phyloP scores from a whole-genome alignment of 2,329 filamentous ascomycete genomes.

The Cladosporium sp. region DNA sequence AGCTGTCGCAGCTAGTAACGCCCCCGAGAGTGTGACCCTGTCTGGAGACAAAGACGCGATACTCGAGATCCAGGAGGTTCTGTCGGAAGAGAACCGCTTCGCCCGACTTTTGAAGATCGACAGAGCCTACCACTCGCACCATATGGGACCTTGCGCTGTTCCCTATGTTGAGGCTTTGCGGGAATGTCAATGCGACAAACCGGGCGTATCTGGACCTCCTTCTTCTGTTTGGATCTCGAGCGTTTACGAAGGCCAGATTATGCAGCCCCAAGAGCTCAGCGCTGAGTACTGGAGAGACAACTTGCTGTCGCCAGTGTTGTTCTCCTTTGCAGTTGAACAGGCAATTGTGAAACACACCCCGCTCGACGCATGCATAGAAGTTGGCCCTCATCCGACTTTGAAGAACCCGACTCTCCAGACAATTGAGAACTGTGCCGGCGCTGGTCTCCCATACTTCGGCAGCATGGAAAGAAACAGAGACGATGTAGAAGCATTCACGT shows the following conservation, averaged over 20 bases:
- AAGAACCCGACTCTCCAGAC: conserved; percentile 43
- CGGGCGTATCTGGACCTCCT: neutral
- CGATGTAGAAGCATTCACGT: neutral
- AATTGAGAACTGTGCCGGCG: conserved; percentile 25
- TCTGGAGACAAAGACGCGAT: conserved; percentile 46
- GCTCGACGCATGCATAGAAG: conserved; percentile 45
- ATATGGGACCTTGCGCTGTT: conserved; percentile 27
- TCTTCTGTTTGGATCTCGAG: neutral
- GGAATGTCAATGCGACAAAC: no score
- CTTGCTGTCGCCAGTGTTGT: conserved; percentile 47
- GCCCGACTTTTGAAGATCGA: conserved; percentile 43
- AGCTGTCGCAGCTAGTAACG: conserved; percentile 39
- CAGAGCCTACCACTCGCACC: conserved; percentile 48
- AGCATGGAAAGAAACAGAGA: neutral
- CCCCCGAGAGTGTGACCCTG: conserved; percentile 45
- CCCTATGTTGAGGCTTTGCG: neutral
- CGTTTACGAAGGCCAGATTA: neutral
- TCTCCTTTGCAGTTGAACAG: conserved; percentile 43
- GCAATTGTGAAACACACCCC: conserved; percentile 26
- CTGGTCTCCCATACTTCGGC: neutral
- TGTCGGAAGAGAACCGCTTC: conserved; percentile 40
- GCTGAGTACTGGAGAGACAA: conserved; percentile 49
- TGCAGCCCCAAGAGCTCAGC: neutral
- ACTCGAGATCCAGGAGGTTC: conserved; percentile 30
- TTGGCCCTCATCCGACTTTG: conserved; percentile 50